Percentiles rank a stretch among this genome's conserved stretches.
phyloP scores from a whole-genome alignment of 2,329 filamentous ascomycete genomes.

The Trichophyton mentagrophytes region DNA sequence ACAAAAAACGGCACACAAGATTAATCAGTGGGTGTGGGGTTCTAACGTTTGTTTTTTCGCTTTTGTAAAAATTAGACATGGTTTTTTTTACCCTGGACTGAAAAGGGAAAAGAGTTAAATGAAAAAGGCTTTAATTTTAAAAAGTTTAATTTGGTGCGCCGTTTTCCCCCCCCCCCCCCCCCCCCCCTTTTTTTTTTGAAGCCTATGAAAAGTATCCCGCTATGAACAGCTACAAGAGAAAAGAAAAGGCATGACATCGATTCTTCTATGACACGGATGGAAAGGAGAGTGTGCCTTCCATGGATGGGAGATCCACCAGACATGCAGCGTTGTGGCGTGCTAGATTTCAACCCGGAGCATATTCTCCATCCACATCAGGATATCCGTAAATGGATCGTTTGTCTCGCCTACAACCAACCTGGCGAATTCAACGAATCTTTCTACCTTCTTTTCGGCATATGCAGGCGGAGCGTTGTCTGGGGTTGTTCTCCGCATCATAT shows the following conservation, averaged over 20 bases:
- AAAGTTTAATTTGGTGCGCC: neutral
- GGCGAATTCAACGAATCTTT: conserved; percentile 39
- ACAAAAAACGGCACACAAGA: no score
- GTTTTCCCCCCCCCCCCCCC: neutral
- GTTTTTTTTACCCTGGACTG: no score
- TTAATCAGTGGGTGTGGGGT: no score
- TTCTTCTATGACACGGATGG: neutral
- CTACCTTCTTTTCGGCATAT: conserved; percentile 19
- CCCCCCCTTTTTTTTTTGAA: neutral
- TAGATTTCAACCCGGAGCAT: conserved; percentile 19
- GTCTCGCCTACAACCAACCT: conserved; percentile 34
- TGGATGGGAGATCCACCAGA: neutral
- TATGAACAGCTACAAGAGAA: neutral
- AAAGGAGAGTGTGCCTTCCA: neutral
- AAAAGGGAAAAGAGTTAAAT: no score
- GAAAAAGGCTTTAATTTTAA: neutral
- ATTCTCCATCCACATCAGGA: conserved; percentile 26
- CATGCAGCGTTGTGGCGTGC: conserved; percentile 24
- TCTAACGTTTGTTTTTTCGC: no score
- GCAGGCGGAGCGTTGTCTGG: neutral
- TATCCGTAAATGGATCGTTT: conserved; percentile 17
- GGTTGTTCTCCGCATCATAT: conserved; percentile 18
- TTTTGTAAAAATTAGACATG: no score
- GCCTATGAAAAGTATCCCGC: neutral
- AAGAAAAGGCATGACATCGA: neutral